Evolutionary conservation across 139 green algal genomes (phyloP), one percentile per base, ranked within the genome.

Genomic region (Chlorella sorokiniana): DNA sequence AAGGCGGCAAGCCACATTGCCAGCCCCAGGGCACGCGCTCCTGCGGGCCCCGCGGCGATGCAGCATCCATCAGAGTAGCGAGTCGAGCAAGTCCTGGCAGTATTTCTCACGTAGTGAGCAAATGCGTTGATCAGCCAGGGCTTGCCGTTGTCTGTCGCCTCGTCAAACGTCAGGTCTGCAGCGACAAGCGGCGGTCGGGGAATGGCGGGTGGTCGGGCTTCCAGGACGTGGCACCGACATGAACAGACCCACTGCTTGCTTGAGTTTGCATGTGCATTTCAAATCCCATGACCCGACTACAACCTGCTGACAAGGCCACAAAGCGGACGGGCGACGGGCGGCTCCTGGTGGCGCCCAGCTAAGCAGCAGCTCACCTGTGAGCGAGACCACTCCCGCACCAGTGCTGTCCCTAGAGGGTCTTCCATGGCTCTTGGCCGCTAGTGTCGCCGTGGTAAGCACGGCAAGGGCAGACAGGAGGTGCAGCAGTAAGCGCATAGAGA

Each of bases 71-170:
- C n/a, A n/a, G n/a, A n/a, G n/a, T n/a, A n/a, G n/a, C n/a, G n/a
- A n/a, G n/a, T n/a, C n/a, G n/a, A n/a, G n/a, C n/a, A n/a, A n/a
- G n/a, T n/a, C n/a, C n/a, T n/a, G n/a, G n/a, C n/a, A n/a, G n/a
- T n/a, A n/a, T n/a, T n/a, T n/a, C 75, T 82, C 67, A 87, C 84
- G 27, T 83, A 59, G 61, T 79, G 79, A 18, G 79, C 25, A 48
- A 85, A 83, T 1, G 85, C n/a, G 42, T 83, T 77, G 31, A 88
- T 79, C 42, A 88, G 25, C 84, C 84, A 88, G 16, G 71, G 59
- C 29, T 70, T 65, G 38, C 35, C 41, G 22, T 44, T 69, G 9
- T 45, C 59, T 35, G 85, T 37, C 9, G 56, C 22, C 42, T 64
- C 37, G 42, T 88, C 84, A 67, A 88, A 88, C 4, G 77, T 78